Percentiles rank a stretch among this genome's conserved stretches.
Evolutionary conservation across 306 rosid genomes (phyloP).

Genomic region (Vigna hirtella): DNA sequence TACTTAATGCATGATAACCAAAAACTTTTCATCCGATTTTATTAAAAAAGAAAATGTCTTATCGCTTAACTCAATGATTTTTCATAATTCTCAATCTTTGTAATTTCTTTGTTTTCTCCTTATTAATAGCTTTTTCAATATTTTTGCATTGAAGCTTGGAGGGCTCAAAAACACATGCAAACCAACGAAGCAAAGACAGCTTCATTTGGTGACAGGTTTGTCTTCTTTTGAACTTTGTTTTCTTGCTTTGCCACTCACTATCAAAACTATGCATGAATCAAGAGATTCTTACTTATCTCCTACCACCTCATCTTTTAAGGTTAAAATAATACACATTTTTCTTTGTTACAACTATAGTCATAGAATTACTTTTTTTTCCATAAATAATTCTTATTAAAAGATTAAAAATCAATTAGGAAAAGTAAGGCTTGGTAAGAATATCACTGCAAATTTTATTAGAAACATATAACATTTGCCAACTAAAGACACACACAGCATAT

Average conservation of each 20-base stretch:
- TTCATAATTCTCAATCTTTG: not conserved
- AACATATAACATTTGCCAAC: too few relatives aligned
- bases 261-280: not conserved
- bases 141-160: not conserved
- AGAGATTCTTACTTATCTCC: not conserved
- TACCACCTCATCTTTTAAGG: not conserved
- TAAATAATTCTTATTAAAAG: not conserved
- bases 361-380: not conserved
- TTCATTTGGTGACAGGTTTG: not conserved
- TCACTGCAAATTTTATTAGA: too few relatives aligned
- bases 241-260: slow-evolving; percentile 4
- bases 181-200: slow-evolving; percentile 24
- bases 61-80: not conserved
- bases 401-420: not conserved
- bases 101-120: not conserved
- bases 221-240: slow-evolving; percentile 6
- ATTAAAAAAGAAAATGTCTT: not conserved
- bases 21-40: not conserved
- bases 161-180: slow-evolving; percentile 23
- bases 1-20: not conserved
- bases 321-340: not conserved
- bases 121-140: not conserved
- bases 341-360: not conserved
- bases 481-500: too few relatives aligned
- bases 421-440: not conserved